phyloP scores from a whole-genome alignment of 2,329 filamentous ascomycete genomes.

The Dactylonectria estremocensis region DNA sequence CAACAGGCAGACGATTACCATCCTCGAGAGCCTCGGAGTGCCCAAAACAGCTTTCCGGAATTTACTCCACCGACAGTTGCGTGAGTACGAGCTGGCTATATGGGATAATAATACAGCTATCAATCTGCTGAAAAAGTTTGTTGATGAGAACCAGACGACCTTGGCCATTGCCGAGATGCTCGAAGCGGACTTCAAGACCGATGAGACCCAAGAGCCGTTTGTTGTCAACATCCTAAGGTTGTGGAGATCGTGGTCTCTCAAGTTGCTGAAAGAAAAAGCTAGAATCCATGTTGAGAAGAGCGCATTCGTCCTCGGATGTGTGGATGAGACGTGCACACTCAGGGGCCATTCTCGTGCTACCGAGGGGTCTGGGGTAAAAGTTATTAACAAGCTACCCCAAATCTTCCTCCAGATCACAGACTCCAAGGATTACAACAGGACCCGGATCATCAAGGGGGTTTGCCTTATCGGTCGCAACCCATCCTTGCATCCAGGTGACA shows the following conservation, averaged over 20 bases:
- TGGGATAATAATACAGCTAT: conserved; percentile 74
- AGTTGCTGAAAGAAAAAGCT: conserved; percentile 92
- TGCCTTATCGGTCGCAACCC: conserved; percentile 94
- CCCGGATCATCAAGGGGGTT: conserved; percentile 79
- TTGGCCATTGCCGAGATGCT: conserved; percentile 83
- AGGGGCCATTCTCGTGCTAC: conserved; percentile 76
- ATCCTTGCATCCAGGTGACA: conserved; percentile 92
- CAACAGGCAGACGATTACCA: conserved; percentile 90
- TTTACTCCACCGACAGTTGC: conserved; percentile 79
- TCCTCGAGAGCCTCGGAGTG: conserved; percentile 86
- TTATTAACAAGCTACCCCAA: conserved; percentile 76
- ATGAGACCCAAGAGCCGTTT: conserved; percentile 79
- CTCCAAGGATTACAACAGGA: conserved; percentile 65
- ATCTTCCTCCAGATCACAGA: conserved; percentile 89
- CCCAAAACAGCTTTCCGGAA: conserved; percentile 74
- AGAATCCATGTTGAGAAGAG: conserved; percentile 86
- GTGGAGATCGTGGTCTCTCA: conserved; percentile 92
- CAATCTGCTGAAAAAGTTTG: conserved; percentile 77
- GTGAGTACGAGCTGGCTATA: conserved; percentile 80
- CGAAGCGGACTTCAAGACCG: conserved; percentile 81
- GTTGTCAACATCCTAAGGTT: conserved; percentile 82
- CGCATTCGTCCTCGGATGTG: conserved; percentile 88
- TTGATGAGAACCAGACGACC: conserved; percentile 90
- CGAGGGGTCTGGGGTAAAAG: conserved; percentile 58
- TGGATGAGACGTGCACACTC: conserved; percentile 86